Base-by-base conservation (phyloP, 495 filamentous ascomycete species). In the Tuber brumale region DNA sequence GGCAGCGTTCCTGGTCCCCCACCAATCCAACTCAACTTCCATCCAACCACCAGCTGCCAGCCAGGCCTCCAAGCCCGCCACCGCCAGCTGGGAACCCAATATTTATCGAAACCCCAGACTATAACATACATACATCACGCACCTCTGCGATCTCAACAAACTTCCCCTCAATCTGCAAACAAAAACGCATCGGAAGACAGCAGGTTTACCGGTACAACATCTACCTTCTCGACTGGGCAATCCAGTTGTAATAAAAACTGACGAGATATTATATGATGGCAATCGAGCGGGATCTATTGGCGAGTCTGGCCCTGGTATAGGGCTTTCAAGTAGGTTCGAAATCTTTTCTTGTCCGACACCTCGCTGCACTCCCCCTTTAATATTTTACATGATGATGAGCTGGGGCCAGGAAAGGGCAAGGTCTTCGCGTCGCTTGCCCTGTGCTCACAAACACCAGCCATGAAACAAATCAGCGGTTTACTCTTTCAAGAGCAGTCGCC, bases 341-440 rank as follows among this genome's bases (percentile, higher is more conserved):
- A 8, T 27, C 3, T 27, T 71, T 21, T 37, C 37, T 43, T 71
- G 71, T 74, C 48, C 23, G 12, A 27, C 19, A 44, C 73, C 57
- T 75, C 69, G 27, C 44, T 39, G 35, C 45, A 39, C 19, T 31
- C 39, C 8, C 35, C 74, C 74, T 44, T 43, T 70, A 35, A 14
- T 61, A 41, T 66, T 31, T 35, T 57, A 70, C 48, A 79, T 82
- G 80, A 82, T 81, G 80, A 82, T 75, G 76, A 79, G 80, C 79
- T 82, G 80, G 80, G 80, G 80, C 80, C 80, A 82, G 71, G 80
- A 82, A 76, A 82, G 76, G 75, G 74, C 37, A 80, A 81, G 80
- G 80, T 79, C 79, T 76, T 75, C 61, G 69, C 71, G 76, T 82
- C 80, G 80, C 79, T 82, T 61, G 70, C 76, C 79, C 79, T 23